Percentiles rank a stretch among this genome's conserved stretches.
These are phyloP conservation scores for Verticillium tricorpus DNA, from an alignment of 2,329 filamentous ascomycete genomes.

Conservation along the genomic window DNA sequence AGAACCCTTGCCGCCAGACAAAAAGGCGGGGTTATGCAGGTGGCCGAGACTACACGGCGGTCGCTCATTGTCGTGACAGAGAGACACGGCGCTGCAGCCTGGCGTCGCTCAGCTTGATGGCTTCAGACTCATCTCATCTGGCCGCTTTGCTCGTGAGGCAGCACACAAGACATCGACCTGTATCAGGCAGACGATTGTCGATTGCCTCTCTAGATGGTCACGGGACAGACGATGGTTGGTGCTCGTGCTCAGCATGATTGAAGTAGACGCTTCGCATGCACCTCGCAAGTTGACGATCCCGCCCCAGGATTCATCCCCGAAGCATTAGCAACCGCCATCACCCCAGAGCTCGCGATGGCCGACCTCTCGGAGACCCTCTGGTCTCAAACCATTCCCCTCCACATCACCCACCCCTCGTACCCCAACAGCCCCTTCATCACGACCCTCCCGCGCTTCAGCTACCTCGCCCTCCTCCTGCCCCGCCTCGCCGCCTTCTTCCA, in stretches of 20 bases:
- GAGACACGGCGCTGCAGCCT: not conserved
- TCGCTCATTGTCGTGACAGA: too few relatives aligned
- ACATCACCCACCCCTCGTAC: constrained; percentile 46
- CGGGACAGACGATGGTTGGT: not conserved
- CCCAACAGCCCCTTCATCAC: constrained; percentile 47
- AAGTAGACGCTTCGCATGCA: not conserved
- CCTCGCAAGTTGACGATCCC: not conserved
- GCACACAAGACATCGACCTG: not conserved
- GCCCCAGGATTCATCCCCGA: not conserved
- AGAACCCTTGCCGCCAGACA: too few relatives aligned
- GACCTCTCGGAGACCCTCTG: constrained; percentile 42
- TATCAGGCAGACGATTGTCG: not conserved
- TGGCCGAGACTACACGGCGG: not conserved
- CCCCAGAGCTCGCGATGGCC: not conserved
- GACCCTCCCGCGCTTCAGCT: constrained; percentile 53
- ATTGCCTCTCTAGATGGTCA: too few relatives aligned
- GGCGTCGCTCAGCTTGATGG: not conserved
- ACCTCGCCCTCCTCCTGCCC: constrained; percentile 53
- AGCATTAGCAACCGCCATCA: not conserved
- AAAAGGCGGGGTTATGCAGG: not conserved
- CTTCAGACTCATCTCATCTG: not conserved
- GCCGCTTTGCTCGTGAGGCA: not conserved
- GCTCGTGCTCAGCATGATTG: not conserved
- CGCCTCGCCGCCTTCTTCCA: constrained; percentile 48
- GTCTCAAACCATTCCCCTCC: constrained; percentile 48